Evolutionary conservation across 225 moss, liverwort and hornwort genomes (phyloP), one percentile per base, ranked within the genome.

Genomic region (Bryoerythrophyllum caledonicum): DNA sequence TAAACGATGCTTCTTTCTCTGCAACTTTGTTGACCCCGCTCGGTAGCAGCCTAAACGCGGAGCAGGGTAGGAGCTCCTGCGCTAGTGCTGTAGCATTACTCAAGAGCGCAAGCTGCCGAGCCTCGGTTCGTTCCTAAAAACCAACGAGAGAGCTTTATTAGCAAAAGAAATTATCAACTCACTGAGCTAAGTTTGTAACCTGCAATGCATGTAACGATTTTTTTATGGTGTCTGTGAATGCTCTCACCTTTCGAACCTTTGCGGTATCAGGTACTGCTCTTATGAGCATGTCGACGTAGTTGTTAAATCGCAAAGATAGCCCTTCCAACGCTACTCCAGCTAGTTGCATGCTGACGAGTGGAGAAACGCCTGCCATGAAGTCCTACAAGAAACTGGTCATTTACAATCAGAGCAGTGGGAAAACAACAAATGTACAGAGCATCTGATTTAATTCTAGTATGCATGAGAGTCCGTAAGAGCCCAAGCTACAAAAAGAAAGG

Each of bases 341-440:
- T 76, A 96, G 84, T 72, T 92, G 96, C 94, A 96, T 87, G 80
- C 78, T 91, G 69, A 92, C 82, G 30, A 96, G 82, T 13, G 96
- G 96, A 71, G 86, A 88, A 51, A 97, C 84, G 40, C 92, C 92
- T 82, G 92, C 91, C 51, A 94, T 86, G 66, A 97, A 94, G 72
- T 97, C 96, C 92, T 94, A 90, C 76, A 83, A 16, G 54, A 56
- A 80, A 81, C 66, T 74, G 71, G 62, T 52, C 70, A 82, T 60
- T 74, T 66, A 54, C 74, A 79, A 79, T 84, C 63, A 84, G 71
- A 72, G 16, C 56, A 69, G 38, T 54, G 68, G 46, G 12, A 62
- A 68, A 55, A 60, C 8, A 65, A 13, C 43, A 53, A 38, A 6
- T 49, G 17, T 48, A n/a, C 43, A 71, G 3, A 51, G 32, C 7